These are phyloP conservation scores for Daedalea quercina DNA, from an alignment of 768 basidiomycete genomes.

Conservation along the genomic window DNA sequence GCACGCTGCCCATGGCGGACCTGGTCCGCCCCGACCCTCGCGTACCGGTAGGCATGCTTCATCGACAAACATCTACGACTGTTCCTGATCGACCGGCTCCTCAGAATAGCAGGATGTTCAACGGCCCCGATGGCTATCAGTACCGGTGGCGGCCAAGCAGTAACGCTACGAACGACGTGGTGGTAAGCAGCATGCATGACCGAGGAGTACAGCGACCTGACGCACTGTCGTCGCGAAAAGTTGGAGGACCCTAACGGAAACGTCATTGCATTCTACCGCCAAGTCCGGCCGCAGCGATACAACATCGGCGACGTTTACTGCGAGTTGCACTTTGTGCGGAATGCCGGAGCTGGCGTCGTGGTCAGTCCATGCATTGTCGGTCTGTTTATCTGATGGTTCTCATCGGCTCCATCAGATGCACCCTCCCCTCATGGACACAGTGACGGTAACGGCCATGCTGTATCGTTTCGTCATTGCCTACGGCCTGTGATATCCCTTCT, in stretches of 20 bases:
- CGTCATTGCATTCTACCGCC: conserved; percentile 76
- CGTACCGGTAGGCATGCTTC: conserved; percentile 40
- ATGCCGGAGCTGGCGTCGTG: conserved; percentile 75
- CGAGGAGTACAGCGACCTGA: not conserved
- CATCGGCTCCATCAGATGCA: conserved; percentile 49
- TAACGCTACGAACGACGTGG: conserved; percentile 43
- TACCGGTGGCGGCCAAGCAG: conserved; percentile 77
- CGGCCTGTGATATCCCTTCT: conserved; percentile 29
- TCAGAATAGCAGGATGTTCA: conserved; percentile 50
- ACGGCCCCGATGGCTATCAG: conserved; percentile 73
- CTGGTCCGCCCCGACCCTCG: conserved; percentile 65
- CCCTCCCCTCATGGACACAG: conserved; percentile 86
- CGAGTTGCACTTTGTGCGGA: conserved; percentile 77
- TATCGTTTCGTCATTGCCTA: conserved; percentile 67
- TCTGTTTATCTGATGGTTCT: conserved; percentile 7
- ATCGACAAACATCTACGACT: not conserved
- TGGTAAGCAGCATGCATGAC: conserved; percentile 36
- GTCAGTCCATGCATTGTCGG: conserved; percentile 34
- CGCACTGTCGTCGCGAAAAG: conserved; percentile 32
- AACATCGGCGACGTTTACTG: conserved; percentile 84
- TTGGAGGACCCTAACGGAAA: conserved; percentile 64
- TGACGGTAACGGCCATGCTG: conserved; percentile 79
- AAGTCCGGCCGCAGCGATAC: conserved; percentile 71
- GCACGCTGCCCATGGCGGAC: conserved; percentile 76
- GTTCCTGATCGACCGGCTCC: conserved; percentile 3